Evolutionary conservation across 78 protist species (phyloP).

Genomic region (Diacronema lutheri): DNA sequence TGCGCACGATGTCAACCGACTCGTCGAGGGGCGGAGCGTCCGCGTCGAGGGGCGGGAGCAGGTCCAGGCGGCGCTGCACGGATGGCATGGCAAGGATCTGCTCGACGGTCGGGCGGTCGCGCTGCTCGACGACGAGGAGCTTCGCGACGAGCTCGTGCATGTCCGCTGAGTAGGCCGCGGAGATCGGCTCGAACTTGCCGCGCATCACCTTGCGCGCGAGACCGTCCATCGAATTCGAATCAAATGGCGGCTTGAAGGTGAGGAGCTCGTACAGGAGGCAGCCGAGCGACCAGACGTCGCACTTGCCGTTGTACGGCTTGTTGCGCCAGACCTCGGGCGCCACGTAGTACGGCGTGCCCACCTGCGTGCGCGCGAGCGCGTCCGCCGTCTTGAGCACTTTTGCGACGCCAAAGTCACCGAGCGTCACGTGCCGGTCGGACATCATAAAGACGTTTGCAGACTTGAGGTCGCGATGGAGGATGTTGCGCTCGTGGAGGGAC

Average conservation of each 20-base stretch:
- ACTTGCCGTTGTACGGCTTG: slow-evolving; percentile 15
- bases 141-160: not conserved
- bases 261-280: slow-evolving; percentile 47
- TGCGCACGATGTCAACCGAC: not conserved
- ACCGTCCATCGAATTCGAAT: not conserved
- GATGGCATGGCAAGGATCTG: not conserved
- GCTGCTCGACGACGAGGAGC: not conserved
- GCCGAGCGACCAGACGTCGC: slow-evolving; percentile 54
- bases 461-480: slow-evolving; percentile 68
- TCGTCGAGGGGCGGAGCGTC: not conserved
- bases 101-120: not conserved
- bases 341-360: slow-evolving; percentile 21
- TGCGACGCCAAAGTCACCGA: slow-evolving; percentile 38
- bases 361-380: slow-evolving; percentile 12
- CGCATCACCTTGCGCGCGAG: slow-evolving; percentile 12
- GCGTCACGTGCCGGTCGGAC: not conserved
- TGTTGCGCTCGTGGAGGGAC: slow-evolving; percentile 29
- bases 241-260: slow-evolving; percentile 48
- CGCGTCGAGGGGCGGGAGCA: not conserved
- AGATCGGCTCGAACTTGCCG: not conserved
- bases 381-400: not conserved
- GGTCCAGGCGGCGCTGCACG: not conserved
- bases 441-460: slow-evolving; percentile 47
- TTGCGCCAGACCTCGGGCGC: slow-evolving; percentile 11
- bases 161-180: not conserved